Evolutionary conservation across 140 eudicot genomes (phyloP).

Genomic region (Senecio squalidus): DNA sequence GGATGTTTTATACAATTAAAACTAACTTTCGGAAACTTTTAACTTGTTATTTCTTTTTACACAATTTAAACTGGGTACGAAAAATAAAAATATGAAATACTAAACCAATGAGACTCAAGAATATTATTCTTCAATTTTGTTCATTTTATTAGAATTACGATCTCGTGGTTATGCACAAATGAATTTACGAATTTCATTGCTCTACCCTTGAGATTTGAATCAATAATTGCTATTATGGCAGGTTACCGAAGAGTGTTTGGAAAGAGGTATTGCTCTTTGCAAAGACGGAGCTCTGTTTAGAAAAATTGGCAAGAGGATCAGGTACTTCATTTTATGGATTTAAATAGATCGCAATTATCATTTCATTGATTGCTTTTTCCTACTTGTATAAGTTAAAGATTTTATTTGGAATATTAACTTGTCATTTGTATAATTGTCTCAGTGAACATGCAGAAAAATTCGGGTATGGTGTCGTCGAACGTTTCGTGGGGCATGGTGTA

Average conservation of each 20-base stretch:
- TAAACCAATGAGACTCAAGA: neutral
- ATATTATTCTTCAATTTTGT: neutral
- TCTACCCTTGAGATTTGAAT: neutral
- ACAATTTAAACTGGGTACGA: neutral
- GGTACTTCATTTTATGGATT: constrained; percentile 34
- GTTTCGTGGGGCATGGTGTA: constrained; percentile 90
- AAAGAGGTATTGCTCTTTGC: constrained; percentile 70
- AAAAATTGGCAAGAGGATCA: constrained; percentile 65
- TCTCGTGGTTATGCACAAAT: neutral
- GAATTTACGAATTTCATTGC: neutral
- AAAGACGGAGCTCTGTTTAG: constrained; percentile 78
- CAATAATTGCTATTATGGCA: constrained; percentile 16
- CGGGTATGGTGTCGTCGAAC: constrained; percentile 76
- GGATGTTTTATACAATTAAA: neutral
- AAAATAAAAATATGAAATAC: neutral
- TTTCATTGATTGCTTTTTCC: neutral
- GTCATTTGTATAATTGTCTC: constrained; percentile 18
- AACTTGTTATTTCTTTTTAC: too few species aligned
- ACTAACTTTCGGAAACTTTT: neutral
- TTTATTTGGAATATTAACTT: neutral
- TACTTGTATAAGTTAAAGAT: neutral
- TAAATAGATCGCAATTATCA: neutral
- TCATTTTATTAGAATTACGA: neutral
- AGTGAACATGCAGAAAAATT: constrained; percentile 56
- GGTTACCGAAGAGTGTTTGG: constrained; percentile 90